Percentiles rank a stretch among this genome's conserved stretches.
Conservation (phyloP, 371 early-diverging fungal species). For the Rhizopus sp. region DNA sequence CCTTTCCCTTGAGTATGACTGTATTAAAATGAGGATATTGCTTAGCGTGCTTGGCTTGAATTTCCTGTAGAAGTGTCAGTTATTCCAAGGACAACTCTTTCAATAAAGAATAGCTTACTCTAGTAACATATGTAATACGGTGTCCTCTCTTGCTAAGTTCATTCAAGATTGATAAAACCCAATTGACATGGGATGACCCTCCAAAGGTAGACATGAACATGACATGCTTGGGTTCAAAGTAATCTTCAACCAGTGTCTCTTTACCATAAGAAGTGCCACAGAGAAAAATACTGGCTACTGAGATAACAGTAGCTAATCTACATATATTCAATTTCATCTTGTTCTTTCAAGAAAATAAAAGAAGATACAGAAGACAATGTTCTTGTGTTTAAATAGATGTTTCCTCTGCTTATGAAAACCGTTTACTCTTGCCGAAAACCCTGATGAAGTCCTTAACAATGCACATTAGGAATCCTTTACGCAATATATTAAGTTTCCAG, state of each 20-base stretch:
- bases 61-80: neutral
- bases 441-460: too few relatives aligned
- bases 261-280: neutral
- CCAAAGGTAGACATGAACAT: slow-evolving; percentile 14
- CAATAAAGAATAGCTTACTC: slow-evolving; percentile 6
- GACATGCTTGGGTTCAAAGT: slow-evolving; percentile 10
- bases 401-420: too few relatives aligned
- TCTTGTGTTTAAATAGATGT: too few relatives aligned
- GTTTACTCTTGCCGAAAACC: too few relatives aligned
- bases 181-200: slow-evolving; percentile 20
- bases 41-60: slow-evolving; percentile 3
- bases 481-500: too few relatives aligned
- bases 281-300: neutral
- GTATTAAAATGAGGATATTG: slow-evolving; percentile 9
- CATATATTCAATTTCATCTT: neutral
- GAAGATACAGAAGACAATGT: too few relatives aligned
- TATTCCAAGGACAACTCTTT: neutral
- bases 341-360: neutral
- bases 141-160: slow-evolving; percentile 17
- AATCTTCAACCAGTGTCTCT: neutral
- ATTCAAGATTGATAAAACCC: slow-evolving; percentile 19
- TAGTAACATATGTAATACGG: slow-evolving; percentile 7
- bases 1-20: neutral
- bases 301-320: neutral
- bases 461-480: too few relatives aligned